phyloP scores from a whole-genome alignment of 495 filamentous ascomycete genomes.

The Penicillium riverlandense region DNA sequence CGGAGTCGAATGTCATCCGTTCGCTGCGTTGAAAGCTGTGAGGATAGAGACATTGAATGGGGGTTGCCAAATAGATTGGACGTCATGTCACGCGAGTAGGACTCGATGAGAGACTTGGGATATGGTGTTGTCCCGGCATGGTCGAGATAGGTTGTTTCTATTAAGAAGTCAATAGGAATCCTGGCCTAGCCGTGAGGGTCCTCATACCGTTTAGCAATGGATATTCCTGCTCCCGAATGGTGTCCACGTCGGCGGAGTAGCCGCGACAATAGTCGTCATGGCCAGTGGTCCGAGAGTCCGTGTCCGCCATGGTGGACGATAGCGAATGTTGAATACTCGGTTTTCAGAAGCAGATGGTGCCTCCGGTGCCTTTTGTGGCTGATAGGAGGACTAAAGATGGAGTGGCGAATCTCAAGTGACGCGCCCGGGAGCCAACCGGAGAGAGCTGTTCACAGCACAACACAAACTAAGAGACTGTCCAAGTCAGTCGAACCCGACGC shows the following conservation, averaged over 20 bases:
- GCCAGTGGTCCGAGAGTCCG: neutral
- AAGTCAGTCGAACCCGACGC: no score
- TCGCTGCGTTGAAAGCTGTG: slow-evolving; percentile 63
- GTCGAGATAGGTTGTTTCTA: slow-evolving; percentile 78
- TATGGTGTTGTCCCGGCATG: slow-evolving; percentile 87
- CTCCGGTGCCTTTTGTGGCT: no score
- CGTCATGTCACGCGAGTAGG: slow-evolving; percentile 67
- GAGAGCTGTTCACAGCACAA: no score
- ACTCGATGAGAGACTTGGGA: slow-evolving; percentile 72
- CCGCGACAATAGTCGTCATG: slow-evolving; percentile 15
- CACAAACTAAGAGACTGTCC: no score
- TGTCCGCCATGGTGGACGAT: slow-evolving; percentile 6
- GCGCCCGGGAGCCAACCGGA: no score
- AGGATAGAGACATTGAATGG: slow-evolving; percentile 78
- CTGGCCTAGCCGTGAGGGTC: neutral
- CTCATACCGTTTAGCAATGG: slow-evolving; percentile 69
- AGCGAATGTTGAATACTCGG: neutral
- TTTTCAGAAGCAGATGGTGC: neutral
- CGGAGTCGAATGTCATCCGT: slow-evolving; percentile 71
- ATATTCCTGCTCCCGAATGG: slow-evolving; percentile 65
- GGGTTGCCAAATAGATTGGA: slow-evolving; percentile 83
- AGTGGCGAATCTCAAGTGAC: neutral
- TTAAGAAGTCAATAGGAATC: no score
- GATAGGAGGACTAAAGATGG: neutral
- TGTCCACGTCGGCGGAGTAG: slow-evolving; percentile 64